phyloP scores from a whole-genome alignment of 352 stramenopile genomes.

The Peronospora farinosa region DNA sequence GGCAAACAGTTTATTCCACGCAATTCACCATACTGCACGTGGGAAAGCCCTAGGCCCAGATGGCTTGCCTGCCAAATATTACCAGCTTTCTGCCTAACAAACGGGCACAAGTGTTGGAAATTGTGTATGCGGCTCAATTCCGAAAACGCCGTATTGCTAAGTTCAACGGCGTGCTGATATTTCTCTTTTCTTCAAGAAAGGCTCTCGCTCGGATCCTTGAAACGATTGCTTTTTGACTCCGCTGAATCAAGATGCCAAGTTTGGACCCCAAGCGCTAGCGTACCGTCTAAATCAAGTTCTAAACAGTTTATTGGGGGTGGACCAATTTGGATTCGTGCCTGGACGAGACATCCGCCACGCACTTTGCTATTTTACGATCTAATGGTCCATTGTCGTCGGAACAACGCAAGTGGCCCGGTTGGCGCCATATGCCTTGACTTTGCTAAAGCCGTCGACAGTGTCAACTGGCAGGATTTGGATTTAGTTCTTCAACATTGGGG shows the following conservation, averaged over 20 bases:
- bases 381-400: not conserved
- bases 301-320: not conserved
- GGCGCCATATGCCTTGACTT: constrained; percentile 4
- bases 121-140: not conserved
- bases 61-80: not conserved
- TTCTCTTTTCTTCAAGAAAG: constrained; percentile 1
- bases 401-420: not conserved
- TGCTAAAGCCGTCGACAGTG: constrained; percentile 8
- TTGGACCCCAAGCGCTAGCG: not conserved
- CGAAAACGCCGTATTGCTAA: not conserved
- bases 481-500: not conserved
- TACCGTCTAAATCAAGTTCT: not conserved
- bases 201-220: not conserved
- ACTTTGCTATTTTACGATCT: not conserved
- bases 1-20: not conserved
- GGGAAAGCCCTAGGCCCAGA: not conserved
- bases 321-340: not conserved
- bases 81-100: not conserved
- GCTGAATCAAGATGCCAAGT: constrained; percentile 1
- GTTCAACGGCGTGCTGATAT: not conserved
- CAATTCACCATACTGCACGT: not conserved
- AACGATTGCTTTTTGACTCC: not conserved
- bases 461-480: constrained; percentile 7
- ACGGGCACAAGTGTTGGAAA: not conserved
- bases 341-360: not conserved